Evolutionary conservation across 352 stramenopile species (phyloP), one percentile per base, ranked within the genome.

Genomic region (Blastocystis hominis): DNA sequence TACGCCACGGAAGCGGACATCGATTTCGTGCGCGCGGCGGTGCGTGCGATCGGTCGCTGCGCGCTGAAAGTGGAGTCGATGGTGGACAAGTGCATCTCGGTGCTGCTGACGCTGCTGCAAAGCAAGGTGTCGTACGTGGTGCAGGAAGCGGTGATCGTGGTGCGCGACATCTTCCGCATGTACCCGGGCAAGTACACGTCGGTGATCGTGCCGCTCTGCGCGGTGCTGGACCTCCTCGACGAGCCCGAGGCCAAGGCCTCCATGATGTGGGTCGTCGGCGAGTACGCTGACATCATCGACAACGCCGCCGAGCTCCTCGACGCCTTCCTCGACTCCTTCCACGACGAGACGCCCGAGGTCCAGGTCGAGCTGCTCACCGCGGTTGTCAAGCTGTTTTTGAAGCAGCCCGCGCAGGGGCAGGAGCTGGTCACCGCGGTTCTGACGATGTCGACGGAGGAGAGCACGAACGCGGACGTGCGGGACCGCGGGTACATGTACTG

Each of bases 261-360:
- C n/a, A 98, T 99, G 95, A 97, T 99, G 89, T 99, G 97, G 97
- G 98, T 99, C 89, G 98, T 99, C 89, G 97, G 97, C 47, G 97
- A 99, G 91, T 90, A 90, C 89, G 95, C 95, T 2, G 96, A 98
- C 89, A 94, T 96, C 75, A 98, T 99, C 86, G 97, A 98, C 89
- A 98, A 98, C 90, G 97, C 96, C 0, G 96, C 98, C 90, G 96
- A 99, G 89, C 91, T 98, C 24, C 90, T 99, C 4, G 96, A 98
- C 87, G 97, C 93, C 72, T 98, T 99, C 90, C 92, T 98, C 36
- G 96, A 99, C 70, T 94, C 94, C 1, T 99, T 99, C 89, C 93
- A 98, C 76, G 97, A 99, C 68, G 96, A 98, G 90, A 97, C 93
- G 34, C 6, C 69, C 5, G 24, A 15, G 0, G 69, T 79, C 15